Evolutionary conservation across 2,329 filamentous ascomycete species (phyloP), one percentile per base, ranked within the genome.

Genomic region (Apiospora sp.): DNA sequence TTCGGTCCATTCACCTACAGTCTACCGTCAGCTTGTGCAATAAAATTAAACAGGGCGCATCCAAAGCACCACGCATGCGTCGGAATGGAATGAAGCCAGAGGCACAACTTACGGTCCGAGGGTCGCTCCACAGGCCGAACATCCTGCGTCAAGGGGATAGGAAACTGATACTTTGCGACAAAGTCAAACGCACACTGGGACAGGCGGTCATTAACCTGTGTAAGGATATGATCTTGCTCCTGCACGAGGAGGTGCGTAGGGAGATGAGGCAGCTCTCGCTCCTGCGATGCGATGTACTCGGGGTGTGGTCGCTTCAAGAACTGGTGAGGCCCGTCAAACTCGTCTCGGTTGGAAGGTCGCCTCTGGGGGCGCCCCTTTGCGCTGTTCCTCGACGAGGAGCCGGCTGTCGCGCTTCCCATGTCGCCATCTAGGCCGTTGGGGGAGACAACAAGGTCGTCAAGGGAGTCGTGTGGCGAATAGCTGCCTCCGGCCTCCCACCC

Each of bases 131-230:
- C 80, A 19, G 70, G 72, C 37, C 67, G 46, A 88, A 72, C 73
- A 46, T 73, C 88, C 81, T 93, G 90, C 72, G 94, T 93, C 78
- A 96, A 84, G 14, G 94, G 94, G 77, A 97, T 95, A 16, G 94
- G 94, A 80, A 97, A 97, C 83, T 96, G 94, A 81, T 96, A 96
- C 83, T 94, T 95, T 78, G 94, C 94, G 78, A 97, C 92, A 83
- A 97, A 97, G 83, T 97, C 93, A 86, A 93, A 97, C 44, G 94
- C 94, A 81, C 94, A 96, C 82, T 93, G 92, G 34, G 94, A 95
- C 67, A 97, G 87, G 74, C 94, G 90, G 83, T 96, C 93, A 84
- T 96, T 96, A 82, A 96, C 93, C 82, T 92, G 90, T 72, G 89
- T 90, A 72, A 96, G 86, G 77, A 97, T 93, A 79, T 89, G 90